These are phyloP conservation scores for Rhizoctonia solani DNA, from an alignment of 1,284 basidiomycete genomes.

Conservation along the genomic window DNA sequence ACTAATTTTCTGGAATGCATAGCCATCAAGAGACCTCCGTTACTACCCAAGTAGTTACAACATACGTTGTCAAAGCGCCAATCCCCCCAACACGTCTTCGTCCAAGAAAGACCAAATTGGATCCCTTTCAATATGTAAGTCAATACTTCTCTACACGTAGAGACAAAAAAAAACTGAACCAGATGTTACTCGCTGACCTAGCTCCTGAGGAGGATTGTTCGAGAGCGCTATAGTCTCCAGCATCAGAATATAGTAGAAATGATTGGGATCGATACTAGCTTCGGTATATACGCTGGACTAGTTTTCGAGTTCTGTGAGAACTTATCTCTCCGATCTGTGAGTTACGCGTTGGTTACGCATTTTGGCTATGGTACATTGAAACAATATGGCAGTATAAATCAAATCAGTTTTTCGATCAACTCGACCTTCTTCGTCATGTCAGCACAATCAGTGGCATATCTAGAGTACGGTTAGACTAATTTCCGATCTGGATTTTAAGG, in stretches of 20 bases:
- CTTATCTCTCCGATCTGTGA: neutral
- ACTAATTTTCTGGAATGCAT: too few species aligned
- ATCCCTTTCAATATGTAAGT: neutral
- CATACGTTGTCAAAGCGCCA: neutral
- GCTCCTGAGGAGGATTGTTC: conserved; percentile 2
- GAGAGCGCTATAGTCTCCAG: conserved; percentile 3
- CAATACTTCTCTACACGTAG: neutral
- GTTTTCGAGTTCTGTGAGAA: neutral
- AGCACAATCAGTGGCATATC: too few species aligned
- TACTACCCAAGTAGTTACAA: too few species aligned
- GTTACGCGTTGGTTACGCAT: neutral
- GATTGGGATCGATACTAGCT: conserved; percentile 3
- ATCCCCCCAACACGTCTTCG: neutral
- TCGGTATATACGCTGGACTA: neutral
- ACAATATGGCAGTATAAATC: too few species aligned
- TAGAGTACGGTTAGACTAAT: too few species aligned
- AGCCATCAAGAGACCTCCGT: too few species aligned
- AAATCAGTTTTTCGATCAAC: too few species aligned
- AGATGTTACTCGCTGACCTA: neutral
- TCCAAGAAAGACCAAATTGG: neutral
- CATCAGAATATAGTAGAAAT: conserved; percentile 14
- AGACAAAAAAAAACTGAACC: too few species aligned
- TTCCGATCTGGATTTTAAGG: neutral
- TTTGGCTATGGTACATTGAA: too few species aligned
- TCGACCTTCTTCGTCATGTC: too few species aligned